Evolutionary conservation across 2,329 filamentous ascomycete species (phyloP), one percentile per base, ranked within the genome.

Genomic region (Ophiostoma sp.): DNA sequence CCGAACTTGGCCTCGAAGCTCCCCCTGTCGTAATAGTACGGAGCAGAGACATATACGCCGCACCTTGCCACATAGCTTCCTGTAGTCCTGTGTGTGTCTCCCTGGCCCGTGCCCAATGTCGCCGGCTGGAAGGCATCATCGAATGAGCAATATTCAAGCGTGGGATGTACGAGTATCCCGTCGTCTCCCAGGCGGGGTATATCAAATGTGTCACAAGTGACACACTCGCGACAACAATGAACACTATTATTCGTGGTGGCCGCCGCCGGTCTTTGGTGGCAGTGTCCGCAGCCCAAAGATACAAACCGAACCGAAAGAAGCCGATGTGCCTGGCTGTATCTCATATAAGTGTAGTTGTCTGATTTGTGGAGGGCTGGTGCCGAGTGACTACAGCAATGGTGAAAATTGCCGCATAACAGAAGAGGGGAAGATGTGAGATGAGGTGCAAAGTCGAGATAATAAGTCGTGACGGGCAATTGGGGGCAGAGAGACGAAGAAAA

Each of bases 91-190:
- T 40, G 38, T 38, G 38, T 40, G 9, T 60, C 55, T 16, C 55
- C 27, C 7, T 60, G 55, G 14, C 11, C 9, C 12, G 55, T 60
- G 27, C 18, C 55, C 18, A 38, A 38, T 5, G 11, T 38, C 55
- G 27, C 27, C 49, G 49, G 49, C 49, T 55, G 49, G 9, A 60
- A 60, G 55, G 55, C 55, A 60, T 58, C 55, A 40, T 60, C 9
- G 27, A 60, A 9, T 55, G 49, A 8, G 55, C 27, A 38, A 40
- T 60, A 60, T 40, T 27, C 8, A 38, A 16, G 55, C 27, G 27
- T 38, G 55, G 52, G 27, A 38, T 55, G 27, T 11, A 36, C 11
- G 12, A 9, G 52, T 58, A 58, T 58, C 12, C 27, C 27, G 12
- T 5, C 14, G 55, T 40, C 27, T 5, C 6, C 27, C 5, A 38